Conservation (phyloP, 176 grass and related monocot genomes). For the Musa beccarii region DNA sequence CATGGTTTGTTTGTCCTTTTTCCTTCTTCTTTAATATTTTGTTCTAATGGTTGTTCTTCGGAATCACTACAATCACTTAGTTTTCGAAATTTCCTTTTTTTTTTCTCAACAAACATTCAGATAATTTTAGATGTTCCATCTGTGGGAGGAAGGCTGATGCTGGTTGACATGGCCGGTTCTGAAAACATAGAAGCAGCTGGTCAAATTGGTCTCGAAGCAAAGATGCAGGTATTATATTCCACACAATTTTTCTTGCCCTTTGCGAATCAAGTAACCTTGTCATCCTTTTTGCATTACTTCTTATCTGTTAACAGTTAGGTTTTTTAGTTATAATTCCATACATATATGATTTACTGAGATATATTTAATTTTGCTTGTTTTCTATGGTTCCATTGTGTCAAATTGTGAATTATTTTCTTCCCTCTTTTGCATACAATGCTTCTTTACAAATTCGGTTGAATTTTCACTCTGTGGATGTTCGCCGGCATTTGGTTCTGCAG, state of each 20-base stretch:
- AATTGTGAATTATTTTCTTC: too few species aligned
- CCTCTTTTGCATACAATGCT: too few species aligned
- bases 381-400: too few species aligned
- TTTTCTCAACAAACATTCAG: constrained; percentile 17
- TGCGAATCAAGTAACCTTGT: neutral
- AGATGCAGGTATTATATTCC: constrained; percentile 64
- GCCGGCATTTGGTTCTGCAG: too few species aligned
- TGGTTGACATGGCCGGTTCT: constrained; percentile 95
- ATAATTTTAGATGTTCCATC: constrained; percentile 92
- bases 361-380: too few species aligned
- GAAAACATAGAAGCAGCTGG: constrained; percentile 95
- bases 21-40: neutral
- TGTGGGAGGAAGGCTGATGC: constrained; percentile 85
- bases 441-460: too few species aligned
- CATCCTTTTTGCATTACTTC: neutral
- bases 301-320: neutral
- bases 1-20: constrained; percentile 44
- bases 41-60: neutral
- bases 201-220: constrained; percentile 81
- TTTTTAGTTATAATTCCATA: neutral
- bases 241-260: neutral
- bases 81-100: neutral
- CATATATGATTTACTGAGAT: too few species aligned
- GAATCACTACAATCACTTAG: neutral
- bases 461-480: too few species aligned